These are phyloP conservation scores for Chlorella sp. DNA, from an alignment of 139 green algal genomes.

Conservation along the genomic window DNA sequence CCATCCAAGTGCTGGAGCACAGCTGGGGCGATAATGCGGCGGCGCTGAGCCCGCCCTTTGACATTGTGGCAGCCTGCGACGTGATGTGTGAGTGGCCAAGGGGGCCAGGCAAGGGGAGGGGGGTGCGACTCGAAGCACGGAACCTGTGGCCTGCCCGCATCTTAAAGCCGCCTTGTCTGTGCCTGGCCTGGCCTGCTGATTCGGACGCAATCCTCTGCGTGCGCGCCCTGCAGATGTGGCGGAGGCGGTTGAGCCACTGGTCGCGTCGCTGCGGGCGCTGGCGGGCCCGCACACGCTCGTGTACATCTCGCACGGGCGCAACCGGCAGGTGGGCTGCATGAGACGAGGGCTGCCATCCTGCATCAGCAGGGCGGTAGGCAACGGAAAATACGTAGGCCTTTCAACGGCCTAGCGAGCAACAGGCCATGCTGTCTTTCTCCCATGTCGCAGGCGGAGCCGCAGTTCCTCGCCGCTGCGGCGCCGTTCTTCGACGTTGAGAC, in stretches of 20 bases:
- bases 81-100: not conserved
- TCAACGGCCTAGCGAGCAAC: too few relatives aligned
- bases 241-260: slow-evolving; percentile 1
- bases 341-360: too few relatives aligned
- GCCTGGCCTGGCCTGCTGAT: too few relatives aligned
- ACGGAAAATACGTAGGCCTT: too few relatives aligned
- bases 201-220: too few relatives aligned
- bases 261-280: slow-evolving; percentile 9
- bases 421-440: too few relatives aligned
- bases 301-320: slow-evolving; percentile 12
- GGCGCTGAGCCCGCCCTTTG: not conserved
- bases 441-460: slow-evolving; percentile 24
- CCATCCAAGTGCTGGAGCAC: slow-evolving; percentile 15
- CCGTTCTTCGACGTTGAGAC: slow-evolving; percentile 18
- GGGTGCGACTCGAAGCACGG: too few relatives aligned
- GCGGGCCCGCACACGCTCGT: not conserved
- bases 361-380: too few relatives aligned
- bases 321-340: slow-evolving; percentile 6
- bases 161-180: too few relatives aligned
- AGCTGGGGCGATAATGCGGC: not conserved
- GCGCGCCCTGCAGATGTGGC: slow-evolving; percentile 1
- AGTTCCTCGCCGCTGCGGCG: slow-evolving; percentile 43
- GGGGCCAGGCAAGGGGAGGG: not conserved
- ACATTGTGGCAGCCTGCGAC: not conserved
- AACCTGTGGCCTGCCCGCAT: too few relatives aligned